A percentile compares a stretch with the other conserved stretches of the same genome.
Evolutionary conservation across 768 basidiomycete species (phyloP).

Genomic region (Harrya chromipes): DNA sequence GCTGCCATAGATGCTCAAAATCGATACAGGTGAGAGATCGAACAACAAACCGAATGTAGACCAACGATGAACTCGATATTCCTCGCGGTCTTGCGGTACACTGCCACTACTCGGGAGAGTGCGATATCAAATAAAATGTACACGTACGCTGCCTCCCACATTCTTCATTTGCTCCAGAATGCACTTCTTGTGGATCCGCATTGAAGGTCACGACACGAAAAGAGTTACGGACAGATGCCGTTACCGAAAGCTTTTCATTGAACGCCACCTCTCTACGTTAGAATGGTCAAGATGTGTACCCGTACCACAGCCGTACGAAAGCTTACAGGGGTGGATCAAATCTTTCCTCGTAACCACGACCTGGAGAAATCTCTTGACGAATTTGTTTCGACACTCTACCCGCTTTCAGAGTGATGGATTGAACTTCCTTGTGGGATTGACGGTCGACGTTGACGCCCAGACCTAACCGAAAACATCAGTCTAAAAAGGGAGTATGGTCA

Average conservation of each 20-base stretch:
- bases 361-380: background rate
- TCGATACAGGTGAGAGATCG: too few relatives aligned
- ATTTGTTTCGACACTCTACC: background rate
- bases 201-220: background rate
- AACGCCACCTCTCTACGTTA: background rate
- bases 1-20: background rate
- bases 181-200: background rate
- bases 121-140: background rate
- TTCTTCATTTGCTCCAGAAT: background rate
- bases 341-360: background rate
- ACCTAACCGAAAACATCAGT: background rate
- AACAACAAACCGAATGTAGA: background rate
- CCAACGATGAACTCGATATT: background rate
- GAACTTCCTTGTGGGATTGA: background rate
- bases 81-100: background rate
- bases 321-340: constrained; percentile 1
- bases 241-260: too few relatives aligned
- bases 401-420: background rate
- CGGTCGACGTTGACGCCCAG: background rate
- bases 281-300: background rate
- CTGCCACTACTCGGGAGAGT: background rate
- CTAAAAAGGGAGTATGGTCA: too few relatives aligned
- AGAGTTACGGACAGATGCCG: too few relatives aligned
- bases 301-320: background rate
- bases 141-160: background rate